Base-by-base conservation (phyloP, 352 stramenopile genomes). In the Globisporangium alternatum region DNA sequence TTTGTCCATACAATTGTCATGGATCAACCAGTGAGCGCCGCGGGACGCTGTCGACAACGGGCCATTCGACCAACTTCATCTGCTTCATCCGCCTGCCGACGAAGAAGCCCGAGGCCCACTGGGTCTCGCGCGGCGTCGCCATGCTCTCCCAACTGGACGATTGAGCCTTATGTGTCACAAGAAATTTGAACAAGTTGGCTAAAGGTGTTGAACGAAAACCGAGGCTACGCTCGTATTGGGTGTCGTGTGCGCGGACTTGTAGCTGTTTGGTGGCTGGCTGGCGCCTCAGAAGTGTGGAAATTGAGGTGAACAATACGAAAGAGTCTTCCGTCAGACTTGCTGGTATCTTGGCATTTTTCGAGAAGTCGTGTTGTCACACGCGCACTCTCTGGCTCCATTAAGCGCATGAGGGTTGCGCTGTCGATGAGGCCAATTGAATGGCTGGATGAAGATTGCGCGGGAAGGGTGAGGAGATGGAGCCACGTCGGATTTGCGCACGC, bases 51-150 rank as follows among this genome's bases (percentile, higher is more conserved):
- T 93, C 90, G 15, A 98, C 94, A 12, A 98, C 91, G 2, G 93
- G 93, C n/a, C 91, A 98, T 70, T 97, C 89, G 58, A 97, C 91
- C 30, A 98, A 98, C 76, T 98, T 98, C 66, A 96, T 98, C 58
- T 97, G 91, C 74, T 97, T 94, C 64, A 97, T 98, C 58, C 76
- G 81, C 5, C 60, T 98, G 49, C 90, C 91, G 15, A 95, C 84
- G 3, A 81, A 83, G 63, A 80, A 90, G 49, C 70, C 71, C 0
- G 78, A 96, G 57, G 65, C 75, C n/a, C 91, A 98, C 71, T 98
- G 95, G 95, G 93, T 98, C 47, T 78, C 92, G 58, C 79, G 93
- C 22, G 95, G 95, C 41, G 94, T 98, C 47, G 93, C 94, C 35
- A 97, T 98, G 90, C 77, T 98, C 49, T 90, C 88, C 28, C 83